phyloP scores from a whole-genome alignment of 1,284 basidiomycete genomes.

The Sphagnurus paluster region DNA sequence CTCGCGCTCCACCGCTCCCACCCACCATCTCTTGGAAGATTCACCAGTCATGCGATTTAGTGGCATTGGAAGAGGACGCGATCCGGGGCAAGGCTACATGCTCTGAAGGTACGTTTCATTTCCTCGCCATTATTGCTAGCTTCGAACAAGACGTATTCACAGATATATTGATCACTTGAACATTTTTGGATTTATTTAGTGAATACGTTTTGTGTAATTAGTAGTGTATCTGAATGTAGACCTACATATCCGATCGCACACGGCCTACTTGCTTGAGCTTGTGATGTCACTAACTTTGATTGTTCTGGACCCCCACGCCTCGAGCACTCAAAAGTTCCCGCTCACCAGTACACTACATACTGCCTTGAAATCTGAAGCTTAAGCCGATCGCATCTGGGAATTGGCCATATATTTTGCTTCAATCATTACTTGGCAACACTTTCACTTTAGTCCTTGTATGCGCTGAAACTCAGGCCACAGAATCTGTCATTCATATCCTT shows the following conservation, averaged over 20 bases:
- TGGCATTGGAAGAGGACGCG: slow-evolving; percentile 15
- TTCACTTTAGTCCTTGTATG: too few species aligned
- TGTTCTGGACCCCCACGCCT: too few species aligned
- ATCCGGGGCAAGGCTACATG: slow-evolving; percentile 8
- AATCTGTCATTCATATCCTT: slow-evolving; percentile 30
- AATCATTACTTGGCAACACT: too few species aligned
- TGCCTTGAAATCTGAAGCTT: too few species aligned
- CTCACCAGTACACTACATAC: too few species aligned
- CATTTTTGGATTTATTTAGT: neutral
- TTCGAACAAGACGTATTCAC: neutral
- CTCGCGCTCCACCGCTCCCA: slow-evolving; percentile 21
- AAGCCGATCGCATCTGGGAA: too few species aligned
- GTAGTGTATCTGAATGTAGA: neutral
- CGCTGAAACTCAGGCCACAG: too few species aligned
- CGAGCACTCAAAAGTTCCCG: too few species aligned
- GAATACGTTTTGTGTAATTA: too few species aligned
- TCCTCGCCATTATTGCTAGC: neutral
- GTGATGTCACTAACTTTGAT: neutral
- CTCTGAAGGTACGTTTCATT: neutral
- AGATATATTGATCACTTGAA: neutral
- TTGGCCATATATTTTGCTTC: too few species aligned
- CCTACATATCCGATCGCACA: neutral
- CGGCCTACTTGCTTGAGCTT: neutral
- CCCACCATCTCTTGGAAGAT: slow-evolving; percentile 30
- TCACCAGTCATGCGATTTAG: slow-evolving; percentile 34